Conservation (phyloP, 1,284 basidiomycete genomes). For the Termitomyces sp. region DNA sequence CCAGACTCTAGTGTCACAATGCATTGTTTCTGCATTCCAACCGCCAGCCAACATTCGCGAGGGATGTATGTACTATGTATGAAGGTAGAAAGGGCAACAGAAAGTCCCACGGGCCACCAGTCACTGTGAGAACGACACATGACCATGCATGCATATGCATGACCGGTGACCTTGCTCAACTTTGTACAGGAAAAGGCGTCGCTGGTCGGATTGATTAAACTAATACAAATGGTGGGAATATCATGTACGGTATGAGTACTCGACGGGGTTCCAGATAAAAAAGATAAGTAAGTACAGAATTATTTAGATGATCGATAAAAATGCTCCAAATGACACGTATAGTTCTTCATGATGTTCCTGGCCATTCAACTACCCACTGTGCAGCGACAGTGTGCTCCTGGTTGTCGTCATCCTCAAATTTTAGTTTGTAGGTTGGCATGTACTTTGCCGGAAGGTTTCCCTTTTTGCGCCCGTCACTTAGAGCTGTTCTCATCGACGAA, state of each 20-base stretch:
- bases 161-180: too few relatives aligned
- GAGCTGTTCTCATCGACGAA: constrained; percentile 1
- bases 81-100: too few relatives aligned
- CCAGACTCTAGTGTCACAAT: too few relatives aligned
- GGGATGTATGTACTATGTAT: too few relatives aligned
- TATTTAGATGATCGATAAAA: constrained; percentile 15
- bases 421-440: constrained; percentile 61
- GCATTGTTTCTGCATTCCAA: too few relatives aligned
- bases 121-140: too few relatives aligned
- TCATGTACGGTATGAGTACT: constrained; percentile 6
- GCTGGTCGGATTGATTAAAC: background rate
- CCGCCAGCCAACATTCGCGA: too few relatives aligned
- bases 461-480: constrained; percentile 19
- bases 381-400: constrained; percentile 69
- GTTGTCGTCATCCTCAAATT: constrained; percentile 80
- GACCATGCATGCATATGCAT: too few relatives aligned
- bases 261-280: constrained; percentile 13
- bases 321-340: background rate
- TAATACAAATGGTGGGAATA: constrained; percentile 8
- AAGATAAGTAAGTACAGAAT: constrained; percentile 15
- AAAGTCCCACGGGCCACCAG: too few relatives aligned
- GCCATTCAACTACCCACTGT: constrained; percentile 75
- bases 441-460: constrained; percentile 38
- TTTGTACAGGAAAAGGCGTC: background rate
- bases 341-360: constrained; percentile 26